Evolutionary conservation across 257 asterid species (phyloP), one percentile per base, ranked within the genome.

Genomic region (Leonotis leonurus): DNA sequence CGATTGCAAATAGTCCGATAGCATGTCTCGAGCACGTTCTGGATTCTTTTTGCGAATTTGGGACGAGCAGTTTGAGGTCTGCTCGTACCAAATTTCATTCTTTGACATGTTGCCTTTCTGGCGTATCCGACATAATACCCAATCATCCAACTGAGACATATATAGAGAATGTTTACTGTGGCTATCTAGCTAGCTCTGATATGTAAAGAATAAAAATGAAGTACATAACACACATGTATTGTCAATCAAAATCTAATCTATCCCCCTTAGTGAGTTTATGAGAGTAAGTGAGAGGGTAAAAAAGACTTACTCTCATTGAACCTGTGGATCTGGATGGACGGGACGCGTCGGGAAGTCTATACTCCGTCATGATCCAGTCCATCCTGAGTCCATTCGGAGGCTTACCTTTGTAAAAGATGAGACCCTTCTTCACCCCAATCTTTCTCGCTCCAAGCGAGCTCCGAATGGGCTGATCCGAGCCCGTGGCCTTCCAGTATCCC

Each of bases 31-130:
- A 50, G 35, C 35, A 24, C 46, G 24, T 11, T 50, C 53, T 18
- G 46, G 72, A 27, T 68, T 70, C 71, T 67, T 69, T 35, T 62
- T 64, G 18, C 12, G 37, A 27, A 45, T 54, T 24, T 72, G 58
- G 56, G 21, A 27, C 29, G 56, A 26, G 35, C 21, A 25, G 21
- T 6, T 5, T 5, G 0, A 16, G 8, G n/a, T 70, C 8, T 39
- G 60, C n/a, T 49, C 46, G 8, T 48, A 10, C 64, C 16, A 37
- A 26, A 4, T 71, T 40, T 45, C 59, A 59, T 81, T 81, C 82
- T 83, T 86, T 84, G 89, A 81, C 84, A 67, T 79, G 95, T 84
- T 86, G 84, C 95, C 86, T 76, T 84, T 84, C 22, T 68, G 84
- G 22, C 74, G 75, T 41, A 86, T 66, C 41, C 83, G 77, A 18